Evolutionary conservation across 73 alveolate genomes (phyloP).

Genomic region (Uronychia setigera): DNA sequence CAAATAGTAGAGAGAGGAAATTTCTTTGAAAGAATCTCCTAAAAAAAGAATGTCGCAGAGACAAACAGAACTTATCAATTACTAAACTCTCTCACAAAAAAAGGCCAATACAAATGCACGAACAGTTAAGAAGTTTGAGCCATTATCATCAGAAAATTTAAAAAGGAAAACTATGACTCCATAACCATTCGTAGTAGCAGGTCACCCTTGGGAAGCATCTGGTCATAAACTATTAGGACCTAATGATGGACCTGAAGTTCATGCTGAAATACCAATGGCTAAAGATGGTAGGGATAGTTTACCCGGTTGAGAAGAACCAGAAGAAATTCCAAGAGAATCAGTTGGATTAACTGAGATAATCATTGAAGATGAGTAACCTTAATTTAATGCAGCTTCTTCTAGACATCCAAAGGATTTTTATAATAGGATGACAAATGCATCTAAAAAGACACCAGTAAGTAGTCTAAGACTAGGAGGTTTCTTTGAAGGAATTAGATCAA

Average conservation of each 20-base stretch:
- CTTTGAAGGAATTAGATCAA: background rate
- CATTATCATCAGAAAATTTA: background rate
- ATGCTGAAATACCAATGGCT: background rate
- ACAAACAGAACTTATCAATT: background rate
- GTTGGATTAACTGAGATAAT: background rate
- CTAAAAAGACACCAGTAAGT: background rate
- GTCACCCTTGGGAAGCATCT: background rate
- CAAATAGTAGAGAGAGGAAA: background rate
- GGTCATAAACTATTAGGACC: background rate
- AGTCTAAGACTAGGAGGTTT: no score
- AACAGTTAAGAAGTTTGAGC: background rate
- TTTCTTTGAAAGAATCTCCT: background rate
- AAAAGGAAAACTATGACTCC: background rate
- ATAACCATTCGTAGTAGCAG: background rate
- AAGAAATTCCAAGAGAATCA: background rate
- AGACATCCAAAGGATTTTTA: no score
- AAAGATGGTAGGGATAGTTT: background rate
- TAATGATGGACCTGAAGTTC: background rate
- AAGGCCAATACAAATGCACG: background rate
- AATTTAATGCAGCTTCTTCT: background rate
- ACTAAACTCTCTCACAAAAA: background rate
- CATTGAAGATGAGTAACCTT: background rate
- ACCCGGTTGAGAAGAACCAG: background rate
- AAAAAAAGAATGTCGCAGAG: background rate
- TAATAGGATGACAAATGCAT: background rate